These are phyloP conservation scores for Chenopodium berlandieri DNA, from an alignment of 148 eudicot species.

Conservation along the genomic window DNA sequence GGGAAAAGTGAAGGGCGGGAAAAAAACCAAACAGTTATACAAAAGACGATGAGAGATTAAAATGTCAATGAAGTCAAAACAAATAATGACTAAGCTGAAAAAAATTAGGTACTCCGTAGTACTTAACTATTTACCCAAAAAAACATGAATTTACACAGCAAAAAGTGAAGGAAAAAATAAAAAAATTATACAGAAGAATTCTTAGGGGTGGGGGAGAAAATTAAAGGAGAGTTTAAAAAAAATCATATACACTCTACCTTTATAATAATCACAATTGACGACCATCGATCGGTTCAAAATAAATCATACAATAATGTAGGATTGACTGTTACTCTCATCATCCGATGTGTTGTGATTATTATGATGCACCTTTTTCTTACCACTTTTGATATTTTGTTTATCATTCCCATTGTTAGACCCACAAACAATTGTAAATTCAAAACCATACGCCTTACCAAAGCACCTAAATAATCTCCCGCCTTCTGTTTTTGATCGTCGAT, in stretches of 20 bases:
- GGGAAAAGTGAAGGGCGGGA: not conserved
- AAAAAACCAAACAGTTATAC: too few species aligned
- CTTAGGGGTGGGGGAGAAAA: not conserved
- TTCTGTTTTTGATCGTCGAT: slow-evolving; percentile 18
- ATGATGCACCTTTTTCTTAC: slow-evolving; percentile 10
- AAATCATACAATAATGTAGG: slow-evolving; percentile 7
- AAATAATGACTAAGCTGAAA: too few species aligned
- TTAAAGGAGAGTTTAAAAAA: not conserved
- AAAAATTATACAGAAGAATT: too few species aligned
- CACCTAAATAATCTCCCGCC: slow-evolving; percentile 30
- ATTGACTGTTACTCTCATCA: slow-evolving; percentile 8
- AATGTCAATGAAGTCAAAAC: too few species aligned
- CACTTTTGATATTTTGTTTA: slow-evolving; percentile 12
- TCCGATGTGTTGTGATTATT: slow-evolving; percentile 17
- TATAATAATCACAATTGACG: not conserved
- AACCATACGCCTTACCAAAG: slow-evolving; percentile 41
- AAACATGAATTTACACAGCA: too few species aligned
- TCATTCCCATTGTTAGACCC: slow-evolving; percentile 25
- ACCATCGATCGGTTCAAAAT: not conserved
- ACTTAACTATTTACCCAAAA: too few species aligned
- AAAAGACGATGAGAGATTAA: too few species aligned
- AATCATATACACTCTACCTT: not conserved
- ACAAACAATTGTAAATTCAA: slow-evolving; percentile 46
- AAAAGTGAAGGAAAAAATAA: too few species aligned
- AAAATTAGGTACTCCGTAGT: too few species aligned